phyloP scores from a whole-genome alignment of 257 asterid genomes.

The Gynochthodes officinalis region DNA sequence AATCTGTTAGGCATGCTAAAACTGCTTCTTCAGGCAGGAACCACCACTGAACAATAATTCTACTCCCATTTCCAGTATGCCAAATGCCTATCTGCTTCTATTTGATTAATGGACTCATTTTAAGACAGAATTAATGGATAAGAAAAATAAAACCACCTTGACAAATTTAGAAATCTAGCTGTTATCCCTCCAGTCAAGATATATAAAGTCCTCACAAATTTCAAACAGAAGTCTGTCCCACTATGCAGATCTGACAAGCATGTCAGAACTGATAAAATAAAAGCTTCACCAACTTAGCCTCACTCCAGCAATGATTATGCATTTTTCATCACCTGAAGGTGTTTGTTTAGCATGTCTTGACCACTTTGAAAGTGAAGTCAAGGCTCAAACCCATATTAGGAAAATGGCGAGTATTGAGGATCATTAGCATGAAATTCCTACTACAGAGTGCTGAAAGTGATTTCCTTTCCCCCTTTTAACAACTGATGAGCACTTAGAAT shows the following conservation, averaged over 20 bases:
- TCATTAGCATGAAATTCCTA: background rate
- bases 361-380: background rate
- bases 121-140: too few relatives aligned
- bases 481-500: background rate
- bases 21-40: too few relatives aligned
- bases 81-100: too few relatives aligned
- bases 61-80: too few relatives aligned
- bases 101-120: too few relatives aligned
- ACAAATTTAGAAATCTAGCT: too few relatives aligned
- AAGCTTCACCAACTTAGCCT: background rate
- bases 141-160: too few relatives aligned
- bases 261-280: background rate
- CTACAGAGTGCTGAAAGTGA: background rate
- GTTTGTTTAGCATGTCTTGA: background rate
- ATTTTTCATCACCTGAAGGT: background rate
- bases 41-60: too few relatives aligned
- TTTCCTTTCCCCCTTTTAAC: background rate
- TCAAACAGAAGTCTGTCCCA: background rate
- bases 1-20: too few relatives aligned
- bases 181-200: background rate
- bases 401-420: background rate
- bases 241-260: background rate
- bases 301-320: background rate
- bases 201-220: background rate
- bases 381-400: background rate